A percentile compares a stretch with the other conserved stretches of the same genome.
Conservation (phyloP, 2,329 filamentous ascomycete species). For the Rutstroemia sp. region DNA sequence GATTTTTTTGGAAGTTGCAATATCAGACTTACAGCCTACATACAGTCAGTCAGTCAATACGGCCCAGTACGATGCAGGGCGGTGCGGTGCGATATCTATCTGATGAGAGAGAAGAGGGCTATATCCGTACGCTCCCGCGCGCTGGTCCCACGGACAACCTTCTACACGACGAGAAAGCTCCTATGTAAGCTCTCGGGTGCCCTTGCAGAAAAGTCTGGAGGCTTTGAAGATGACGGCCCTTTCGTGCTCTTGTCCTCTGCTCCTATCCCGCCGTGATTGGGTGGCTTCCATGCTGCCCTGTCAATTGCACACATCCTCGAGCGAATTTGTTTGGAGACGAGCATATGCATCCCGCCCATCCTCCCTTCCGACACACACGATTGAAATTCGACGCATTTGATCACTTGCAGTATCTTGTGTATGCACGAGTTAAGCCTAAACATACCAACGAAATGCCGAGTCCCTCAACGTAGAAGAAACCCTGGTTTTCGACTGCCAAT, state of each 20-base stretch:
- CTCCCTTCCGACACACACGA: not conserved
- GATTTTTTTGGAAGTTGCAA: not conserved
- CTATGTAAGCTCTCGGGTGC: slow-evolving; percentile 10
- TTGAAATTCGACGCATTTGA: slow-evolving; percentile 2
- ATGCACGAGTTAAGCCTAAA: not conserved
- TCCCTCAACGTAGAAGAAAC: not conserved
- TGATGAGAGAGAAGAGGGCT: too few species aligned
- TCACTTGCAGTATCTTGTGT: slow-evolving; percentile 2
- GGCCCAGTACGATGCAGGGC: too few species aligned
- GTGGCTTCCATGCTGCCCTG: not conserved
- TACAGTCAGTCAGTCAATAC: not conserved
- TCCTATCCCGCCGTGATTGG: not conserved
- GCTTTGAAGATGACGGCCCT: not conserved
- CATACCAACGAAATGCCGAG: not conserved
- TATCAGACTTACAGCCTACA: not conserved
- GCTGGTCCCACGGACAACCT: not conserved
- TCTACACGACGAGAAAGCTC: not conserved
- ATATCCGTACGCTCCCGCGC: not conserved
- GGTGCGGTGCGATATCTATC: too few species aligned
- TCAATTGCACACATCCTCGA: not conserved
- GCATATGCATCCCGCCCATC: slow-evolving; percentile 1
- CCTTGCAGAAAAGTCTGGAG: slow-evolving; percentile 13
- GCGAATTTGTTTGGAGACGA: slow-evolving; percentile 16
- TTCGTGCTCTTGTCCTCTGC: not conserved
- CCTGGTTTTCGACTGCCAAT: not conserved